phyloP scores from a whole-genome alignment of 768 basidiomycete genomes.

The Obba rivulosa region DNA sequence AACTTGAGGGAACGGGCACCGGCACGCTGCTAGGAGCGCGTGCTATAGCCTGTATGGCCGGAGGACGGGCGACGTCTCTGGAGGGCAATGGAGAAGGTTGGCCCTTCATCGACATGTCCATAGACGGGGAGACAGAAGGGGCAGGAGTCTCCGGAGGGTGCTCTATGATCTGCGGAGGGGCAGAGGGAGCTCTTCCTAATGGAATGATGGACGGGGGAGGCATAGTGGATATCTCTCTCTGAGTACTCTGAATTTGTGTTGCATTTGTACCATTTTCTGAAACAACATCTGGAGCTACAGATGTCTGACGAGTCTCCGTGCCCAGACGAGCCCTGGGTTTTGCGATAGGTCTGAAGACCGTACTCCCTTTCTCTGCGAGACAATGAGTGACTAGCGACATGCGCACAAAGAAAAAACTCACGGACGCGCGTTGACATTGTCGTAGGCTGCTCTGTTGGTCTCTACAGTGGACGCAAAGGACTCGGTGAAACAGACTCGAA shows the following conservation, averaged over 20 bases:
- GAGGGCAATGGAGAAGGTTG: too few species aligned
- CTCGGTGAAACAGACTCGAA: too few species aligned
- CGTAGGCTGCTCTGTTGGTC: too few species aligned
- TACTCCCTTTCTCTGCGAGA: conserved; percentile 60
- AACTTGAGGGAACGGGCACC: not conserved
- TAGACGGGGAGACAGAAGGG: not conserved
- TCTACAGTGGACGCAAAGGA: too few species aligned
- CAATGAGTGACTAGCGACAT: conserved; percentile 7
- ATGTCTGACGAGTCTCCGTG: conserved; percentile 18
- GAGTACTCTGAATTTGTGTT: conserved; percentile 3
- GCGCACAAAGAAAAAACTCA: conserved; percentile 36
- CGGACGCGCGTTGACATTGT: conserved; percentile 48
- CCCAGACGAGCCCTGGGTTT: conserved; percentile 45
- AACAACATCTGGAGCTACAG: conserved; percentile 17
- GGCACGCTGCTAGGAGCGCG: not conserved
- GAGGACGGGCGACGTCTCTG: too few species aligned
- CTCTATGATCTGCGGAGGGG: not conserved
- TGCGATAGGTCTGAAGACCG: conserved; percentile 63
- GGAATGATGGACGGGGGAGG: conserved; percentile 11
- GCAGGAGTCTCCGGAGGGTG: not conserved
- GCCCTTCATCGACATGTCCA: not conserved
- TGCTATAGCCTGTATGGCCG: too few species aligned
- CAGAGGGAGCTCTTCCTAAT: not conserved
- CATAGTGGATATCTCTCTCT: conserved; percentile 4
- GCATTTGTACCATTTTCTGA: not conserved